Evolutionary conservation across 805 yeast genomes (phyloP), one percentile per base, ranked within the genome.

Genomic region (Wickerhamiella sorbophila): DNA sequence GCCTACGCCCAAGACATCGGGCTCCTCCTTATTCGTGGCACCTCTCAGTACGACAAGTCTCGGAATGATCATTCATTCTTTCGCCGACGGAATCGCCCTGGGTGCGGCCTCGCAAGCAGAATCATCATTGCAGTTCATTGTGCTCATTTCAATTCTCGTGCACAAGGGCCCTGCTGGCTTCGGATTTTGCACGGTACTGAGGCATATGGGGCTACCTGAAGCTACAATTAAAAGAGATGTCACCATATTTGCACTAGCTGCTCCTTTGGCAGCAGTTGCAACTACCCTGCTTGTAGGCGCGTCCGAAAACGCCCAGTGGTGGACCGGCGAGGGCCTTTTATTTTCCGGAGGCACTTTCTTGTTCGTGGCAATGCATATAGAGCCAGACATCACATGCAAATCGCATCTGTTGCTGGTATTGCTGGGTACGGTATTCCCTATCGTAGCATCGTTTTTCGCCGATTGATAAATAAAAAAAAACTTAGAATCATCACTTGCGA

Each of bases 131-230:
- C 66, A 60, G 44, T 31, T 63, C 37, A 49, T 75, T 31, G 72
- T 81, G 39, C 70, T 77, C 37, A 39, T 75, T 10, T 77, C 83
- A 10, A 71, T 81, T 22, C 65, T 80, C 45, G 53, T 78, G 26
- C 91, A 81, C 62, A 81, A 81, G 56, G 63, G 80, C 4, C 91
- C 91, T 0, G 78, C 88, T 0, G 68, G 84, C 4, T 77, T 81
- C 55, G 79, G 86, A 33, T 64, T 81, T 33, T 57, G 72, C 4
- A 67, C 82, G 1, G 64, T 79, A 14, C 62, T 81, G 24, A 50
- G 24, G 60, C 62, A 29, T 64, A 66, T 4, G 44, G 67, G 2
- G 37, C 63, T 26, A 43, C 51, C 27, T 38, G 50, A 18, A 48
- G 58, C 20, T 61, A 73, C 18, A 48, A 65, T 39, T 10, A 42